These are phyloP conservation scores for Solanum chiquidenum DNA, from an alignment of 257 asterid genomes.

Conservation along the genomic window DNA sequence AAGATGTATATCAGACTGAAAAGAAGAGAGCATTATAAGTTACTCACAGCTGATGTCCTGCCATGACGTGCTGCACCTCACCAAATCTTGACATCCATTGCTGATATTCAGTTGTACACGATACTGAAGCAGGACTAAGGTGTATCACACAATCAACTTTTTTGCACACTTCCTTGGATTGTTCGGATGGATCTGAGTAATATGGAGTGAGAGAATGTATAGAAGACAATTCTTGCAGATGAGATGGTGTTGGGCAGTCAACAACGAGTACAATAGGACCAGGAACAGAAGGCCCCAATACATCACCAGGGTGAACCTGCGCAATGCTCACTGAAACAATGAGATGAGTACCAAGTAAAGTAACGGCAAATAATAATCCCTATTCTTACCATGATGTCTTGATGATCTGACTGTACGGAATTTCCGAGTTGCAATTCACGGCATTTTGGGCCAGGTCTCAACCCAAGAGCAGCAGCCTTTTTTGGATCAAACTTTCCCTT, in stretches of 20 bases:
- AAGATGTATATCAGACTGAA: neutral
- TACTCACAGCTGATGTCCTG: constrained; percentile 87
- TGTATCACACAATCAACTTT: constrained; percentile 80
- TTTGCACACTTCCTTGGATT: constrained; percentile 39
- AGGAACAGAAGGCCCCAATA: constrained; percentile 78
- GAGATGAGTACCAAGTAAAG: neutral
- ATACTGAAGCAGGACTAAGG: constrained; percentile 50
- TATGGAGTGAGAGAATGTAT: constrained; percentile 42
- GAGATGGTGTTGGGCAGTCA: constrained; percentile 78
- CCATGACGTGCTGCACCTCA: constrained; percentile 90
- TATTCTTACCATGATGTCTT: constrained; percentile 53
- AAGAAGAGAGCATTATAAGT: neutral
- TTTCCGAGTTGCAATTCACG: constrained; percentile 80
- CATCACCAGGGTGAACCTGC: constrained; percentile 87
- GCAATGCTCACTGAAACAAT: neutral
- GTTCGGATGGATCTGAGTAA: constrained; percentile 30
- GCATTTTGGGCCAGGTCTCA: constrained; percentile 78
- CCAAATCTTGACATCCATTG: constrained; percentile 83
- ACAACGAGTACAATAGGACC: constrained; percentile 83
- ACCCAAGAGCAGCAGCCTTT: constrained; percentile 75
- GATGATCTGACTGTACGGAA: constrained; percentile 66
- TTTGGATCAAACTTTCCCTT: constrained; percentile 79
- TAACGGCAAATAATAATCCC: neutral
- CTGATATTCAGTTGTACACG: constrained; percentile 46
- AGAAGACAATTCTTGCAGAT: constrained; percentile 44